Evolutionary conservation across 2,329 filamentous ascomycete species (phyloP).

Genomic region (Phoma sp.): DNA sequence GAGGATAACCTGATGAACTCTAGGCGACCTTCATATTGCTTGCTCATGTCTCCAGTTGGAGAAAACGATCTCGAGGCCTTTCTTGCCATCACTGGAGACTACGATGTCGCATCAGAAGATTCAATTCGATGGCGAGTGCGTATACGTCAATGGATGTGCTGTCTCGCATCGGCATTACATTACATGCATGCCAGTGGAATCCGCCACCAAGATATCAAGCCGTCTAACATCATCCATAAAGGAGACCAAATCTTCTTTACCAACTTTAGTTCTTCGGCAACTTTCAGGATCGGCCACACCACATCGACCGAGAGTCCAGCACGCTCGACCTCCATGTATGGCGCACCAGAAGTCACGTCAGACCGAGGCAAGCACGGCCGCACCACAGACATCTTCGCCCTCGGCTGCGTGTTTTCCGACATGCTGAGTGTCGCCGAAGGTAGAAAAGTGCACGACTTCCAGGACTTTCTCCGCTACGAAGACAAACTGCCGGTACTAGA

Average conservation of each 20-base stretch:
- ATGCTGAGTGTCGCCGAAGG: background rate
- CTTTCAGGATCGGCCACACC: background rate
- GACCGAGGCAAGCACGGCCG: background rate
- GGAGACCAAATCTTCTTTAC: too few relatives aligned
- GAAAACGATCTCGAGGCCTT: conserved; percentile 22
- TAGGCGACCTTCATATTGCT: conserved; percentile 15
- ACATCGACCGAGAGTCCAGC: background rate
- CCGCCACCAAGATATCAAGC: too few relatives aligned
- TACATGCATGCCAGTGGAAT: too few relatives aligned
- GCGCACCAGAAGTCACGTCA: background rate
- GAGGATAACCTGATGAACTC: conserved; percentile 4
- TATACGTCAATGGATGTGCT: too few relatives aligned
- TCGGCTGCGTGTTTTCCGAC: background rate
- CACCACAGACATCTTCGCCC: background rate
- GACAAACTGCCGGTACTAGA: background rate
- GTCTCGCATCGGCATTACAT: background rate
- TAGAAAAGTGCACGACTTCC: background rate
- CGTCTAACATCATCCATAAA: too few relatives aligned
- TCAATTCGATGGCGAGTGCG: too few relatives aligned
- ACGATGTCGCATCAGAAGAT: background rate
- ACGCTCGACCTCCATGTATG: background rate
- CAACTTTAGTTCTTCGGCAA: too few relatives aligned
- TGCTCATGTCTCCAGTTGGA: conserved; percentile 23
- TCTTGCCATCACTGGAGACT: conserved; percentile 7
- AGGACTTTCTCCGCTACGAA: background rate